Percentiles rank a stretch among this genome's conserved stretches.
Conservation (phyloP, 2,329 filamentous ascomycete genomes). For the Capronia americana region DNA sequence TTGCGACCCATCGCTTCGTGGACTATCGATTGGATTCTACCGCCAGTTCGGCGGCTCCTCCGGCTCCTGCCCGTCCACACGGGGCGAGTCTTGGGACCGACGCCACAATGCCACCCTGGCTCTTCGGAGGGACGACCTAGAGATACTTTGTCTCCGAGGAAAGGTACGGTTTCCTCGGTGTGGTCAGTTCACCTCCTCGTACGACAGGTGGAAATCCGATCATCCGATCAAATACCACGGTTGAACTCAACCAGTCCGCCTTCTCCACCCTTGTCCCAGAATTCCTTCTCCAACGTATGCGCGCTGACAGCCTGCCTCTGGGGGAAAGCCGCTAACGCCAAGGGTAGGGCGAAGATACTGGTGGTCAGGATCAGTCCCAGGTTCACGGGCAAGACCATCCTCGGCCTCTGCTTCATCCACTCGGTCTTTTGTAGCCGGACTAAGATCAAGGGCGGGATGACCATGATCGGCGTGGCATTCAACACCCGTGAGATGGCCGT, state of each 20-base stretch:
- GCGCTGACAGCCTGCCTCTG: conserved; percentile 84
- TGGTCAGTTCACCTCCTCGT: neutral
- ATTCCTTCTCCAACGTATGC: conserved; percentile 80
- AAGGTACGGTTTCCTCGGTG: neutral
- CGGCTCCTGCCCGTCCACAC: neutral
- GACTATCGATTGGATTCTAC: neutral
- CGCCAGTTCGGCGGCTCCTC: neutral
- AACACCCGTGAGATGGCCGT: conserved; percentile 90
- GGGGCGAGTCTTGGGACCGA: neutral
- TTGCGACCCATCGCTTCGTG: neutral
- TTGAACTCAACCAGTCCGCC: conserved; percentile 94
- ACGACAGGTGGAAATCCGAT: neutral
- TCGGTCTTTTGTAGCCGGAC: conserved; percentile 81
- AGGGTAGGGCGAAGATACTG: conserved; percentile 83
- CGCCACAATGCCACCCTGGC: neutral
- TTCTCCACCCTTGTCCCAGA: conserved; percentile 79
- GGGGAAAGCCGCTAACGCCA: conserved; percentile 90
- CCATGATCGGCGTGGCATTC: conserved; percentile 97
- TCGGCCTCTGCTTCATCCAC: conserved; percentile 80
- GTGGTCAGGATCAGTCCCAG: conserved; percentile 84
- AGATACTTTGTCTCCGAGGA: neutral
- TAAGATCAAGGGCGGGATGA: conserved; percentile 84
- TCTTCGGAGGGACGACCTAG: neutral
- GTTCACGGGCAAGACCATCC: conserved; percentile 81
- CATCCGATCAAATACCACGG: conserved; percentile 75